Percentiles rank a stretch among this genome's conserved stretches.
phyloP scores from a whole-genome alignment of 345 rosid species.

The Erodium maritimum region DNA sequence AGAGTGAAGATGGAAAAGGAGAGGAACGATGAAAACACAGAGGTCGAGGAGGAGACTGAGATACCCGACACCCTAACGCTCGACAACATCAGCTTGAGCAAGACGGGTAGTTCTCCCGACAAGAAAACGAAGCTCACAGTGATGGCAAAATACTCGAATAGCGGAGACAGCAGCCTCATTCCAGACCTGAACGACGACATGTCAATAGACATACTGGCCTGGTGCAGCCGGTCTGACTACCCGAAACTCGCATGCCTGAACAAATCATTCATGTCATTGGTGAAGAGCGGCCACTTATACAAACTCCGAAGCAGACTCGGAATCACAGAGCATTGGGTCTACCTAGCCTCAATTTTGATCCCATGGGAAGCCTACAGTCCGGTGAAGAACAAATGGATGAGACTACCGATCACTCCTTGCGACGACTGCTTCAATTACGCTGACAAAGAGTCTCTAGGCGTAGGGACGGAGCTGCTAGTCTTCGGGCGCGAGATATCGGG shows the following conservation, averaged over 20 bases:
- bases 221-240: slow-evolving; percentile 27
- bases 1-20: background rate
- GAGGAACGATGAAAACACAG: background rate
- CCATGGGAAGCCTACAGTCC: slow-evolving; percentile 42
- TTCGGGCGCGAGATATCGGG: slow-evolving; percentile 36
- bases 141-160: background rate
- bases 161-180: slow-evolving; percentile 14
- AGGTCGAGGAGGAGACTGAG: background rate
- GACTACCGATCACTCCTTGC: slow-evolving; percentile 29
- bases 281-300: slow-evolving; percentile 29
- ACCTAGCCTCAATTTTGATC: slow-evolving; percentile 25
- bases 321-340: slow-evolving; percentile 31
- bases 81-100: background rate
- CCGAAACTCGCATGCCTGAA: slow-evolving; percentile 25
- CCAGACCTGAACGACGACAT: slow-evolving; percentile 27
- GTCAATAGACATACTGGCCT: slow-evolving; percentile 23
- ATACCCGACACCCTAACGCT: background rate
- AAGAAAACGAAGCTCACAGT: background rate
- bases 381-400: slow-evolving; percentile 27
- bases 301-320: slow-evolving; percentile 24
- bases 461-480: slow-evolving; percentile 32
- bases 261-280: slow-evolving; percentile 19
- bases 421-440: slow-evolving; percentile 34
- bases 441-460: slow-evolving; percentile 38
- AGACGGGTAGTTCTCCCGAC: background rate